Evolutionary conservation across 441 rosid species (phyloP).

Genomic region (Gossypium trilobum): DNA sequence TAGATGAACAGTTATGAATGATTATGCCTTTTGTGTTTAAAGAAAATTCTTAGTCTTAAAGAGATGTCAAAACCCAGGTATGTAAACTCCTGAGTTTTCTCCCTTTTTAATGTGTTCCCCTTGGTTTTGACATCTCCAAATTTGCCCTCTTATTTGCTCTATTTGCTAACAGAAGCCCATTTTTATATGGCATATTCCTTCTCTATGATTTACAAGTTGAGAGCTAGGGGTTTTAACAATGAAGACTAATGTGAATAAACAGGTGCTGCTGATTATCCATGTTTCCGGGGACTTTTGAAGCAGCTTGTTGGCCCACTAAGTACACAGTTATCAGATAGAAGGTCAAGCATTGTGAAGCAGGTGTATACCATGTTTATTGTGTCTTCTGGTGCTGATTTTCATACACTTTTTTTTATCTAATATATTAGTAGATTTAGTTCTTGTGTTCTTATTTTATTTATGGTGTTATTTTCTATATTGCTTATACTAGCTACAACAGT

Average conservation of each 20-base stretch:
- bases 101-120: not conserved
- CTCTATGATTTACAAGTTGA: not conserved
- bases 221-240: not conserved
- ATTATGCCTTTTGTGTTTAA: not conserved
- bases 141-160: not conserved
- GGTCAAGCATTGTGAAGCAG: constrained; percentile 98
- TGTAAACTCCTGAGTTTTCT: not conserved
- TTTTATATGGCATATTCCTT: not conserved
- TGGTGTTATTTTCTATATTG: not conserved
- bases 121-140: not conserved
- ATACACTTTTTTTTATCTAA: not conserved
- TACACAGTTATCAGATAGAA: constrained; percentile 85
- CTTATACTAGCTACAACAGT: not conserved
- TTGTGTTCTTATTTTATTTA: not conserved
- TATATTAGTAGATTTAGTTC: not conserved
- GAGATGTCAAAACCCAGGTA: not conserved
- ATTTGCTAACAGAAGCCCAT: not conserved
- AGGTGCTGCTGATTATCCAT: constrained; percentile 83
- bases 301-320: constrained; percentile 80
- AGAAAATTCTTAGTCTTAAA: not conserved
- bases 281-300: constrained; percentile 85
- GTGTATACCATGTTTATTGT: constrained; percentile 29
- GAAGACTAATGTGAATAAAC: constrained; percentile 3
- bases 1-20: not conserved
- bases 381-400: not conserved